Base-by-base conservation (phyloP, 805 yeast genomes). In the Hanseniaspora thailandica region DNA sequence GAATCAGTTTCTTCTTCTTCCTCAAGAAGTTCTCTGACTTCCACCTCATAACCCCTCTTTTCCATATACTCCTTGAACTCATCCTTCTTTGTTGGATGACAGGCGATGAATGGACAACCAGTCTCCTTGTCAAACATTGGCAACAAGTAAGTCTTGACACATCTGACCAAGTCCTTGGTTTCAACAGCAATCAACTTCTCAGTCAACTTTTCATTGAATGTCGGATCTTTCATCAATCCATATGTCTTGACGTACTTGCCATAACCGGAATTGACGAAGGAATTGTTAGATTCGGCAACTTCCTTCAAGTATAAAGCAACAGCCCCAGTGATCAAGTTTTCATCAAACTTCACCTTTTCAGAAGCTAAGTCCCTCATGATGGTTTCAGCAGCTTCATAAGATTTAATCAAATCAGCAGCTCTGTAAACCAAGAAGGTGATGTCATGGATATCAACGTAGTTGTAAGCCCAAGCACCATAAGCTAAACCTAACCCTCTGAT, bases 401-500 rank as follows among this genome's bases (percentile, higher is more conserved):
- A 74, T 57, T 80, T 78, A 52, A 77, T 71, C 1, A 85, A 79
- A 65, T 93, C 97, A 1, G 95, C 77, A 13, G 94, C 96, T 57
- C 96, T 76, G 61, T 86, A 85, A 19, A 90, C 75, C 45, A 73
- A 74, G 61, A 82, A 86, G 4, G 74, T 72, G 57, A 90, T 66
- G 51, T 74, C 77, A 3, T 94, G 90, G 39, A 77, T 69, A 59
- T 87, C 96, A 12, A 77, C 62, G 57, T 76, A 74, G 46, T 78
- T 72, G 43, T 72, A 63, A 59, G 86, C 72, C 52, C 71, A 72
- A 1, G 90, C 93, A 36, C 96, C 97, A 65, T 93, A 93, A 0
- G 97, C 97, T 41, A 86, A 71, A 2, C 98, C 98, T 1, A 88
- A 76, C 39, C 98, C 98, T 68, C 98, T 78, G 33, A 93, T 85